These are phyloP conservation scores for Paratinospora sagittata DNA, from an alignment of 164 flowering plant species.

Conservation along the genomic window DNA sequence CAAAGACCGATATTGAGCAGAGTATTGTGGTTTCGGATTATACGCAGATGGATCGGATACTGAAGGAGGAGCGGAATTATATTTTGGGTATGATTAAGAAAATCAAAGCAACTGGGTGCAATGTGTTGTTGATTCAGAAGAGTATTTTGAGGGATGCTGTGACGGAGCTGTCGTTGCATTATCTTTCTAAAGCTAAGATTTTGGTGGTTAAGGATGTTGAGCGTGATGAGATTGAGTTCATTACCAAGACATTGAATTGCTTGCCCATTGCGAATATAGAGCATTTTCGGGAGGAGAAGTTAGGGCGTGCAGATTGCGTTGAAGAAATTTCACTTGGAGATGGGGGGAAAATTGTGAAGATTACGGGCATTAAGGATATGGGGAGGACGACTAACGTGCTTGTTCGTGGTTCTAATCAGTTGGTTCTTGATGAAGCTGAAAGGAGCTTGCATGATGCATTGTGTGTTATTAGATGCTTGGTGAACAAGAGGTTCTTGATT, in stretches of 20 bases:
- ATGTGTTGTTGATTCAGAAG: slow-evolving; percentile 83
- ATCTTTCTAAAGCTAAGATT: slow-evolving; percentile 86
- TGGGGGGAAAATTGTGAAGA: slow-evolving; percentile 73
- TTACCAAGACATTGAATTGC: slow-evolving; percentile 91
- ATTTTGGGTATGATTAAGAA: slow-evolving; percentile 91
- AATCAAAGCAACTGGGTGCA: slow-evolving; percentile 79
- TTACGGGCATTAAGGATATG: slow-evolving; percentile 90
- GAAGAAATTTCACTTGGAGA: slow-evolving; percentile 92
- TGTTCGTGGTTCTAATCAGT: slow-evolving; percentile 84
- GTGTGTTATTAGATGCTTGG: slow-evolving; percentile 89
- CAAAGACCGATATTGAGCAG: slow-evolving; percentile 95
- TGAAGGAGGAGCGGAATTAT: slow-evolving; percentile 91
- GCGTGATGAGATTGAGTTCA: slow-evolving; percentile 91
- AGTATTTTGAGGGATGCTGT: slow-evolving; percentile 90
- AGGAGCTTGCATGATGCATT: slow-evolving; percentile 94
- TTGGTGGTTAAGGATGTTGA: slow-evolving; percentile 91
- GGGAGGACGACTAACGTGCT: slow-evolving; percentile 81
- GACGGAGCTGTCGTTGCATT: slow-evolving; percentile 85
- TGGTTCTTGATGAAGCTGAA: slow-evolving; percentile 94
- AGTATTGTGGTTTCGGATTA: slow-evolving; percentile 87
- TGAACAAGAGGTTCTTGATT: slow-evolving; percentile 75
- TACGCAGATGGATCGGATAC: slow-evolving; percentile 89
- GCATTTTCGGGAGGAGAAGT: slow-evolving; percentile 85
- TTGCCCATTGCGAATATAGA: slow-evolving; percentile 91
- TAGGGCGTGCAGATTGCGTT: slow-evolving; percentile 80